These are phyloP conservation scores for Myxozyma udenii DNA, from an alignment of 805 yeast genomes.

Conservation along the genomic window DNA sequence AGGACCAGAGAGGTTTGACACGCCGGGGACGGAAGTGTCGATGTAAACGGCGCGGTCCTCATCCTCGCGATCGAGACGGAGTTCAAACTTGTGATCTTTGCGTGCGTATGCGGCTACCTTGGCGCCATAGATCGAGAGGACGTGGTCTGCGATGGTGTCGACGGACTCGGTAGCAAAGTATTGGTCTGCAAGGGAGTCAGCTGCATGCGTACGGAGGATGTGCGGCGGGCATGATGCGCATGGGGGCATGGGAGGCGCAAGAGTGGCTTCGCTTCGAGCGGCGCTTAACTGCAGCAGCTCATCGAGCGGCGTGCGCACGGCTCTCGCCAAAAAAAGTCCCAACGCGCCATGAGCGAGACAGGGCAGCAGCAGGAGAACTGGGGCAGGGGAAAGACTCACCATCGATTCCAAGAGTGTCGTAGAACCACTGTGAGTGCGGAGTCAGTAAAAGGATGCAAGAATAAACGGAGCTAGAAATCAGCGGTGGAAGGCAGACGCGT, in stretches of 20 bases:
- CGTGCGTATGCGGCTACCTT: slow-evolving; percentile 84
- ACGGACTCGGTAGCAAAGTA: slow-evolving; percentile 86
- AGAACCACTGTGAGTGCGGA: slow-evolving; percentile 75
- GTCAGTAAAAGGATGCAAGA: no score
- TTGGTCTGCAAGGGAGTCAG: slow-evolving; percentile 43
- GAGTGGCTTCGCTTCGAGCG: not conserved
- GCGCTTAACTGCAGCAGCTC: not conserved
- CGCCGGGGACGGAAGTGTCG: slow-evolving; percentile 58
- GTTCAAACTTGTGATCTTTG: slow-evolving; percentile 53
- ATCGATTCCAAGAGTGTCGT: slow-evolving; percentile 81
- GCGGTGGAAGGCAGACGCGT: no score
- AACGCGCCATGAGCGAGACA: not conserved
- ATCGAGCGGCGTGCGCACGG: not conserved
- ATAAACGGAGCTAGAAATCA: no score
- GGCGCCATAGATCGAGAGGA: slow-evolving; percentile 86
- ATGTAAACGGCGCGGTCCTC: slow-evolving; percentile 89
- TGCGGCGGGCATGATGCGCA: not conserved
- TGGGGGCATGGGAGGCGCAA: not conserved
- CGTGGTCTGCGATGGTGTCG: slow-evolving; percentile 74
- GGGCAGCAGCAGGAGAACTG: slow-evolving; percentile 1
- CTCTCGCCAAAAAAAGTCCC: not conserved
- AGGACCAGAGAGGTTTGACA: slow-evolving; percentile 41
- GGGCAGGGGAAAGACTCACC: slow-evolving; percentile 38
- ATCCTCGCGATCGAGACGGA: slow-evolving; percentile 74
- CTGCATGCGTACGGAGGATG: not conserved